phyloP scores from a whole-genome alignment of 1,284 basidiomycete genomes.

The Hypsizygus ulmarius region DNA sequence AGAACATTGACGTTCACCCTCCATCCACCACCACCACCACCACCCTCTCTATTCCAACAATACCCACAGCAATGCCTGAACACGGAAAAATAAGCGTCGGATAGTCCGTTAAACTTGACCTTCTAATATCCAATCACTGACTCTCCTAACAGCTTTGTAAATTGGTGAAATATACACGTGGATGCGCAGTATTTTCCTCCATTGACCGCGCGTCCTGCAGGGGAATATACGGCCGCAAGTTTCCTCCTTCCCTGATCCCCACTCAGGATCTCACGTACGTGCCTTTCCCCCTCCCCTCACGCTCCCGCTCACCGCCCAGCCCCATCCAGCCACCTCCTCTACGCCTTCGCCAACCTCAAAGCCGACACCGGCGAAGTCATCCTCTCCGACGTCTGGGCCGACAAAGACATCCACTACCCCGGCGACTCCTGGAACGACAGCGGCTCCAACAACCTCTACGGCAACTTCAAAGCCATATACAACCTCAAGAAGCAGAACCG shows the following conservation, averaged over 20 bases:
- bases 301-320: conserved; percentile 13
- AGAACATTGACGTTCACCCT: conserved; percentile 14
- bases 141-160: conserved; percentile 58
- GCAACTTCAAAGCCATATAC: conserved; percentile 92
- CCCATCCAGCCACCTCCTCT: conserved; percentile 66
- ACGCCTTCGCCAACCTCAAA: conserved; percentile 88
- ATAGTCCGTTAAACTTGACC: conserved; percentile 54
- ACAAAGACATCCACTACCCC: conserved; percentile 83
- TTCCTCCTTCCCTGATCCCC: conserved; percentile 79
- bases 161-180: conserved; percentile 55
- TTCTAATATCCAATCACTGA: conserved; percentile 9
- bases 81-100: conserved; percentile 70
- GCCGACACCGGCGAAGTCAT: conserved; percentile 81
- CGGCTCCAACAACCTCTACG: conserved; percentile 86
- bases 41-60: conserved; percentile 17
- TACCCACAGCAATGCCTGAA: conserved; percentile 20
- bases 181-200: neutral
- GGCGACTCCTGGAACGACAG: conserved; percentile 87
- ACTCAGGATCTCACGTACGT: conserved; percentile 81
- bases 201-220: conserved; percentile 41
- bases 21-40: conserved; percentile 11
- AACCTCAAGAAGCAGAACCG: conserved; percentile 84
- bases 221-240: conserved; percentile 96
- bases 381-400: conserved; percentile 90
- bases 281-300: neutral